A percentile compares a stretch with the other conserved stretches of the same genome.
Conservation (phyloP, 495 filamentous ascomycete genomes). For the Sporormia fimetaria region DNA sequence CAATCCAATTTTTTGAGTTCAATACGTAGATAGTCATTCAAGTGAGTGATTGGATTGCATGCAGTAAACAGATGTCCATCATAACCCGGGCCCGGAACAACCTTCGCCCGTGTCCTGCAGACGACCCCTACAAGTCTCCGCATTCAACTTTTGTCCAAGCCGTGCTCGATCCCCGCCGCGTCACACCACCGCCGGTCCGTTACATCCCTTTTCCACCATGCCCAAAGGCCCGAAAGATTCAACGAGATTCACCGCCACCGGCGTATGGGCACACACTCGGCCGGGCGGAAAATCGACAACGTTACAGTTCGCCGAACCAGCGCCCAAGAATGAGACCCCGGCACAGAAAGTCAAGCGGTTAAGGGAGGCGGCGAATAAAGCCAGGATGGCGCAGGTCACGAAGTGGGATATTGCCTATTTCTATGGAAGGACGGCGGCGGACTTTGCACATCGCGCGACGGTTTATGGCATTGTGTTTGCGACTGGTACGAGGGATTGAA, state of each 20-base stretch:
- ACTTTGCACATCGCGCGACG: conserved; percentile 69
- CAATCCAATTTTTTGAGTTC: too few species aligned
- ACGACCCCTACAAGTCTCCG: conserved; percentile 8
- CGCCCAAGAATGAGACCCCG: conserved; percentile 56
- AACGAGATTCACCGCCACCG: conserved; percentile 89
- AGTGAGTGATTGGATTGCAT: conserved; percentile 9
- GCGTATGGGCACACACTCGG: conserved; percentile 73
- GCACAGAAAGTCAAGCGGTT: conserved; percentile 81
- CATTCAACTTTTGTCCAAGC: conserved; percentile 9
- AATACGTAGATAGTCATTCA: too few species aligned
- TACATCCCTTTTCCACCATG: conserved; percentile 35
- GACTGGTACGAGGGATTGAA: conserved; percentile 52
- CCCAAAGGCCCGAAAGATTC: conserved; percentile 85
- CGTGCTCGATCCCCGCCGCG: conserved; percentile 3
- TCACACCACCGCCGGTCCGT: not conserved
- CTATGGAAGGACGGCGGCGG: conserved; percentile 59
- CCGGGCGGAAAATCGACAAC: conserved; percentile 25
- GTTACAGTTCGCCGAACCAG: conserved; percentile 28
- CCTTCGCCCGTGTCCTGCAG: conserved; percentile 2
- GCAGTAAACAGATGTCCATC: not conserved
- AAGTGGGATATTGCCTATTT: conserved; percentile 45
- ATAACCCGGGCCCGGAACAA: not conserved
- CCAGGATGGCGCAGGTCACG: conserved; percentile 52
- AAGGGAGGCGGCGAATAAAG: conserved; percentile 63
- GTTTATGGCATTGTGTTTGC: conserved; percentile 64